Conservation (phyloP, 345 rosid genomes). For the Aurinia saxatilis region DNA sequence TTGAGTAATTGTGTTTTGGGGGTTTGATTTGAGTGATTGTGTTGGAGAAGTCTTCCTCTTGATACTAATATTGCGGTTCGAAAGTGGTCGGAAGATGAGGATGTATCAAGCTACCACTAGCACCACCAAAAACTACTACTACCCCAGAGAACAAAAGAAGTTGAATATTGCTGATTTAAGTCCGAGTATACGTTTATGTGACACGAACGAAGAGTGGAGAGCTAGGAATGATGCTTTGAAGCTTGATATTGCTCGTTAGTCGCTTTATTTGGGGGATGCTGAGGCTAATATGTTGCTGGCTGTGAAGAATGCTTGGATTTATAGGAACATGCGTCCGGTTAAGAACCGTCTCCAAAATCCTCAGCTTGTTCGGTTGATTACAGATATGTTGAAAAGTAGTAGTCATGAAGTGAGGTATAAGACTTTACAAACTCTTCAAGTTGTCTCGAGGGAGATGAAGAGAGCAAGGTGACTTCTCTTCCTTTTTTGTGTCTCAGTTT, state of each 20-base stretch:
- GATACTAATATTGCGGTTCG: too few relatives aligned
- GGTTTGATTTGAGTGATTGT: too few relatives aligned
- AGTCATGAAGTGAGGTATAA: constrained; percentile 68
- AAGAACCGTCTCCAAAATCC: constrained; percentile 54
- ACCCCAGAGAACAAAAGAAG: too few relatives aligned
- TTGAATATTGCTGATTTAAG: constrained; percentile 55
- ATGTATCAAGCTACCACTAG: too few relatives aligned
- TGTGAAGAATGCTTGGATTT: constrained; percentile 50
- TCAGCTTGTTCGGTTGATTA: constrained; percentile 66
- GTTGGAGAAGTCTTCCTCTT: too few relatives aligned
- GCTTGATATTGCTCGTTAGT: constrained; percentile 72
- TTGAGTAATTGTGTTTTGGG: too few relatives aligned
- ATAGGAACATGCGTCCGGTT: constrained; percentile 45
- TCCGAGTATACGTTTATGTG: constrained; percentile 75
- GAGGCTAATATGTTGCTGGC: constrained; percentile 60
- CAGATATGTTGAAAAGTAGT: constrained; percentile 67
- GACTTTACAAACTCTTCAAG: constrained; percentile 68
- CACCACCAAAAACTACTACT: too few relatives aligned
- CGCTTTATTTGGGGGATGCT: constrained; percentile 48
- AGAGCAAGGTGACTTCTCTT: constrained; percentile 63
- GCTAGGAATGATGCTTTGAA: constrained; percentile 82
- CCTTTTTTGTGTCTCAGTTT: neutral
- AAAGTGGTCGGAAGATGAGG: too few relatives aligned
- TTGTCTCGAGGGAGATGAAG: constrained; percentile 73
- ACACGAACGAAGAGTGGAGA: constrained; percentile 93